Evolutionary conservation across 2,329 filamentous ascomycete species (phyloP), one percentile per base, ranked within the genome.

Genomic region (Leptosphaerulina australis): DNA sequence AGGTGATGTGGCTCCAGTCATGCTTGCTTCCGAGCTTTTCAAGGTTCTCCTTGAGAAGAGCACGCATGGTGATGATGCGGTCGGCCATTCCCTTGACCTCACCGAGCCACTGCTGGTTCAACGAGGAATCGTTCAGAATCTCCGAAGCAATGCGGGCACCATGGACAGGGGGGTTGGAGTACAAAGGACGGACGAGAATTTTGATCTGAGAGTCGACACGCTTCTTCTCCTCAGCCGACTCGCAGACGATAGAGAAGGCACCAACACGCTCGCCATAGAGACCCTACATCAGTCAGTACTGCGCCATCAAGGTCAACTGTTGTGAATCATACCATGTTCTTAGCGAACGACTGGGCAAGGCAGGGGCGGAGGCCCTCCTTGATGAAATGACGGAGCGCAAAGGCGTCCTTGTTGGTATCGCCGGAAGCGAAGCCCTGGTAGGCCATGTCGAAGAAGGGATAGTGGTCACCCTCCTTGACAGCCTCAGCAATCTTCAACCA

Each of bases 61-160:
- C 87, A 67, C 94, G 90, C 94, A 99, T 99, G 76, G 86, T 90
- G 78, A 99, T 97, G 82, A 99, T 99, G 73, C 94, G 92, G 78
- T 97, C 91, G 57, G 94, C 94, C 94, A 99, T 99, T 67, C 83
- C 90, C 87, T 97, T 96, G 77, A 99, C 91, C 80, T 99, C 94
- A 53, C 81, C 85, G 44, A 97, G 85, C 94, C 94, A 99, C 79
- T 97, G 91, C 78, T 90, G 79, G 83, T 96, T 92, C 58, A 97
- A 83, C 29, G 81, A 81, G 15, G 88, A 79, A 75, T 91, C 87
- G 81, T 92, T 94, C 70, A 99, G 84, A 76, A 99, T 96, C 78
- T 91, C 84, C 58, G 89, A 87, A 52, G 94, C 94, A 70, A 99
- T 90, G 70, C 94, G 92, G 47, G 94, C 94, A 67, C 94, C 94